A percentile compares a stretch with the other conserved stretches of the same genome.
Evolutionary conservation across 192 early-diverging fungal species (phyloP).

Genomic region (Coemansia sp.): DNA sequence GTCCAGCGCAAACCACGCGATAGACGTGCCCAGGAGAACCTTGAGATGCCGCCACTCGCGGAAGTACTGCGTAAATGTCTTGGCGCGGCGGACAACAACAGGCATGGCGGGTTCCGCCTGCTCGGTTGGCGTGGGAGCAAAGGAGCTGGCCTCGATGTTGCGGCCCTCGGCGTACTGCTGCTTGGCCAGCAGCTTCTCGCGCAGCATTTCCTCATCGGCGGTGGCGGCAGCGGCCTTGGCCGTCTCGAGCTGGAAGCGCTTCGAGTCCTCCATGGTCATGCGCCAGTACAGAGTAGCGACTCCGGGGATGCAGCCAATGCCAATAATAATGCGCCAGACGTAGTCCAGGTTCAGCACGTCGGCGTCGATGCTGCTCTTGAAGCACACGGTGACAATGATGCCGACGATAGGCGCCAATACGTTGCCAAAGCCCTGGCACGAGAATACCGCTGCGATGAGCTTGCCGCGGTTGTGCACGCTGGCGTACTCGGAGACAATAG

Average conservation of each 20-base stretch:
- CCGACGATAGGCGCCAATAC: slow-evolving; percentile 79
- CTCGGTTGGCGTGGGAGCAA: slow-evolving; percentile 1
- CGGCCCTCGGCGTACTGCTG: slow-evolving; percentile 13
- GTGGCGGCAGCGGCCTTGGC: slow-evolving; percentile 43
- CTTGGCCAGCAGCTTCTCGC: slow-evolving; percentile 44
- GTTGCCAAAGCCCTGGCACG: slow-evolving; percentile 94
- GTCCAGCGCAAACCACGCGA: slow-evolving; percentile 81
- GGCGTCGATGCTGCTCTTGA: slow-evolving; percentile 66
- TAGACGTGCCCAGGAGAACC: slow-evolving; percentile 74
- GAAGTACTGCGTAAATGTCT: slow-evolving; percentile 72
- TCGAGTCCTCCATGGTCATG: slow-evolving; percentile 92
- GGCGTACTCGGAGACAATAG: slow-evolving; percentile 93
- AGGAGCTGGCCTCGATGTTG: slow-evolving; percentile 16
- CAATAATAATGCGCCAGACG: slow-evolving; percentile 92
- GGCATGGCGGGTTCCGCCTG: not conserved
- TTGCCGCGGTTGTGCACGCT: slow-evolving; percentile 79
- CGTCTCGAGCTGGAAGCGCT: slow-evolving; percentile 65
- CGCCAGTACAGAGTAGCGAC: slow-evolving; percentile 89
- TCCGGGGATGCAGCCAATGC: slow-evolving; percentile 83
- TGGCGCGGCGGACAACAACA: slow-evolving; percentile 16
- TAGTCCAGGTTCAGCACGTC: slow-evolving; percentile 75
- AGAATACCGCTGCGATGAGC: slow-evolving; percentile 90
- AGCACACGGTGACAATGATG: slow-evolving; percentile 71
- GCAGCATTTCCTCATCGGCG: slow-evolving; percentile 52
- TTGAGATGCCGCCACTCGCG: slow-evolving; percentile 79